Base-by-base conservation (phyloP, 768 basidiomycete genomes). In the Trametes coccinea region DNA sequence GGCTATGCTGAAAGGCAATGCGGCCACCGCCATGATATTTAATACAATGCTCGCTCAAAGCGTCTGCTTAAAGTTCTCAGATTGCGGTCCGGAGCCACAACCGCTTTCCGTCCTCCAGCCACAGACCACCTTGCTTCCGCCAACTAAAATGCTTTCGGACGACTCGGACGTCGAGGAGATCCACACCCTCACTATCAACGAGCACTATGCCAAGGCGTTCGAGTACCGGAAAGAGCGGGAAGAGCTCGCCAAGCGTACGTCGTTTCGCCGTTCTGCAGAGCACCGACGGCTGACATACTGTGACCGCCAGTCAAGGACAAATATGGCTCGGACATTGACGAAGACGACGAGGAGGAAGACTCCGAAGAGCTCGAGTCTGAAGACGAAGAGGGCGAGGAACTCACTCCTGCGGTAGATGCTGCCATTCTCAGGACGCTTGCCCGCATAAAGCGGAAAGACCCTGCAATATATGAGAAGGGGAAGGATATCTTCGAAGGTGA, bases 331-430 rank as follows among this genome's bases (percentile, higher is more conserved):
- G 89, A 91, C 69, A 76, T 75, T 41, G 86, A 87, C 39, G 79
- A 80, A 11, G 76, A 76, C 17, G 85, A 82, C 2, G 79, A 79
- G 3, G 77, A 74, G n/a, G 79, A 80, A 7, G 89, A 90, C 69
- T 90, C 88, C 0, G 90, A 93, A 70, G 82, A 83, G 31, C 88
- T 84, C 45, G 92, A 93, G 68, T 85, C 85, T 2, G 95, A 98
- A 71, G 95, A 98, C 71, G 92, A 95, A 70, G 91, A 96, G 59
- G 97, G 95, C 13, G 93, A 93, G 67, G 92, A 98, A 72, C 83
- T 98, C 53, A 98, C 95, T 0, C 94, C 95, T 4, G 88, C 88
- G 0, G 85, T 98, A 52, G 96, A 98, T 69, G 97, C 87, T 46
- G 97, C 97, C 17, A 97, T 98, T 67, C 80, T 98, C 43, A 81